These are phyloP conservation scores for Chlamydomonas incerta DNA, from an alignment of 139 green algal species.

Conservation along the genomic window DNA sequence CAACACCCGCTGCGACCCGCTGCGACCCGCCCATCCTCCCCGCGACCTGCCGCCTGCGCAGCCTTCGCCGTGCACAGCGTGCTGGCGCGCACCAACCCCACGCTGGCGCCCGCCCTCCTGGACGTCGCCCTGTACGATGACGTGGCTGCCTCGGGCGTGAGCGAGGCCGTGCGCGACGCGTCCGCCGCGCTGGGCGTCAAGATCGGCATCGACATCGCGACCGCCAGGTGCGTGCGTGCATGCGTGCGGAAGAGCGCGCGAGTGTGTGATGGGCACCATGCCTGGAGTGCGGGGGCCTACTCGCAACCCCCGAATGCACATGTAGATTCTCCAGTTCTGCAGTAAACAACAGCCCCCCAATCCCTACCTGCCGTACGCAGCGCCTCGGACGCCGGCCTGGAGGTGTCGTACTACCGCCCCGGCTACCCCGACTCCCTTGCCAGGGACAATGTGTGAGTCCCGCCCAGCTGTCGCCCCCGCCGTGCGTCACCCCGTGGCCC, in stretches of 20 bases:
- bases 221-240: background rate
- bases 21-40: too few relatives aligned
- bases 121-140: background rate
- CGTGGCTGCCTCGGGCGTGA: background rate
- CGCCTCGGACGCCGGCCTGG: background rate
- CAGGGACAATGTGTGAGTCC: background rate
- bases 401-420: slow-evolving; percentile 17
- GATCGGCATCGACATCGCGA: background rate
- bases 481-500: too few relatives aligned
- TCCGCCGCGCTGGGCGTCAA: background rate
- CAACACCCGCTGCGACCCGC: too few relatives aligned
- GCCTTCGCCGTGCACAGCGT: slow-evolving; percentile 2
- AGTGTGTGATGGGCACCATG: too few relatives aligned
- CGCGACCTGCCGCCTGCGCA: too few relatives aligned
- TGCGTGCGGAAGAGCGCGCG: too few relatives aligned
- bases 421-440: slow-evolving; percentile 22
- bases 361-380: background rate
- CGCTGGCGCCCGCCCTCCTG: background rate
- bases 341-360: too few relatives aligned
- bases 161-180: background rate
- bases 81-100: background rate
- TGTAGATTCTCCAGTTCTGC: too few relatives aligned
- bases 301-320: too few relatives aligned
- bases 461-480: too few relatives aligned
- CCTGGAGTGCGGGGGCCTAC: too few relatives aligned